A percentile compares a stretch with the other conserved stretches of the same genome.
Conservation (phyloP, 495 filamentous ascomycete species). For the Hyaloscypha hepaticicola region DNA sequence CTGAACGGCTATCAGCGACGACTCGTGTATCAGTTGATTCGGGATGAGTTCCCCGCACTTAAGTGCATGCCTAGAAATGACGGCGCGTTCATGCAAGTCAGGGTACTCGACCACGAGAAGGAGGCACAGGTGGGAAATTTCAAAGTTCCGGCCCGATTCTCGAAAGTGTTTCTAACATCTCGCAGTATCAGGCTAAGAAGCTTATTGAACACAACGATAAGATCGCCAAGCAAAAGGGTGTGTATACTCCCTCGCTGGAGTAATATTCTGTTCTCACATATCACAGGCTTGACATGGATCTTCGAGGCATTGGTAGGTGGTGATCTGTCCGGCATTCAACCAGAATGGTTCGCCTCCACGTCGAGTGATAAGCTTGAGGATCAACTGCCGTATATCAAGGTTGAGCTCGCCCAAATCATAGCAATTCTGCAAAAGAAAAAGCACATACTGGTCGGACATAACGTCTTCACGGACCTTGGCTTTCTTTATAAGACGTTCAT, state of each 20-base stretch:
- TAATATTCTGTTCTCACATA: slow-evolving; percentile 7
- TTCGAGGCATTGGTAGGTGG: slow-evolving; percentile 66
- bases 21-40: slow-evolving; percentile 67
- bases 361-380: slow-evolving; percentile 19
- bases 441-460: slow-evolving; percentile 70
- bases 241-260: background rate
- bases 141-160: background rate
- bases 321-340: slow-evolving; percentile 51
- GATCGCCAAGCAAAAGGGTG: slow-evolving; percentile 37
- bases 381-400: slow-evolving; percentile 31
- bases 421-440: slow-evolving; percentile 42
- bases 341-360: slow-evolving; percentile 38
- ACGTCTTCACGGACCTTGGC: slow-evolving; percentile 70
- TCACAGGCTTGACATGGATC: slow-evolving; percentile 65
- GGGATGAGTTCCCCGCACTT: slow-evolving; percentile 59
- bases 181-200: slow-evolving; percentile 18
- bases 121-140: slow-evolving; percentile 26
- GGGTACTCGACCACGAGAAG: slow-evolving; percentile 15
- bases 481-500: slow-evolving; percentile 72
- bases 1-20: slow-evolving; percentile 54
- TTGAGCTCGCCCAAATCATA: slow-evolving; percentile 37
- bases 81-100: slow-evolving; percentile 52
- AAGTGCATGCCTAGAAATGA: slow-evolving; percentile 42
- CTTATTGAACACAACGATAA: slow-evolving; percentile 22
- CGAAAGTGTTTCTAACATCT: slow-evolving; percentile 10